phyloP scores from a whole-genome alignment of 208 protist species.

The Acanthamoeba lugdunensis region DNA sequence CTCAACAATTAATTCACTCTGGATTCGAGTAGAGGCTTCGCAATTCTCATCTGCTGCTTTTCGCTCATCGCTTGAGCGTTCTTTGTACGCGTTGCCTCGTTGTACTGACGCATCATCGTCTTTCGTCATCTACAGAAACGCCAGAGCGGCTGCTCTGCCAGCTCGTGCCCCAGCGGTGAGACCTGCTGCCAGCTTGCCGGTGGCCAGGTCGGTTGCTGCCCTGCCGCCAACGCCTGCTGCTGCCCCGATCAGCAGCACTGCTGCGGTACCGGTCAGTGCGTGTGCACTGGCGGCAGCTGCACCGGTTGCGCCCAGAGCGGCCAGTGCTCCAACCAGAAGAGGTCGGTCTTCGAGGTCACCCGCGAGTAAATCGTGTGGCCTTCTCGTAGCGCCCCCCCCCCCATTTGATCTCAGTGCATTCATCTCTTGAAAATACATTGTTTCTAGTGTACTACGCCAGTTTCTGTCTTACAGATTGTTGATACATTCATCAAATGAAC shows the following conservation, averaged over 20 bases:
- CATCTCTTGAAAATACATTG: too few relatives aligned
- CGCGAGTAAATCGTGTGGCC: background rate
- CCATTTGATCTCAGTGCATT: background rate
- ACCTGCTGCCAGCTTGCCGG: conserved; percentile 23
- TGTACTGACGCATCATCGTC: background rate
- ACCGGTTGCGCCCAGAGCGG: conserved; percentile 12
- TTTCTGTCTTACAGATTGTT: too few relatives aligned
- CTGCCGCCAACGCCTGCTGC: conserved; percentile 55
- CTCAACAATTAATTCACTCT: background rate
- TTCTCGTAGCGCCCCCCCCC: background rate
- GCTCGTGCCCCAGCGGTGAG: conserved; percentile 33
- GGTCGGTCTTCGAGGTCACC: conserved; percentile 33
- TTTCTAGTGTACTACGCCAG: too few relatives aligned
- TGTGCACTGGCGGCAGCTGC: conserved; percentile 32
- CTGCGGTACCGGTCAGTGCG: conserved; percentile 39
- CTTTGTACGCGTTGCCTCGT: background rate
- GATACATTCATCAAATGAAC: too few relatives aligned
- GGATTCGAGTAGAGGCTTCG: background rate
- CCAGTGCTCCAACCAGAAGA: conserved; percentile 20
- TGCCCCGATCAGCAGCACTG: conserved; percentile 60
- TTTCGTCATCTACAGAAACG: background rate
- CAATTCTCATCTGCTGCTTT: background rate
- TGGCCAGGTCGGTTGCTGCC: conserved; percentile 39
- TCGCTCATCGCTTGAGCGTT: background rate
- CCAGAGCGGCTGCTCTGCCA: conserved; percentile 3